These are phyloP conservation scores for Choanephora cucurbitarum DNA, from an alignment of 371 early-diverging fungal genomes.

Conservation along the genomic window DNA sequence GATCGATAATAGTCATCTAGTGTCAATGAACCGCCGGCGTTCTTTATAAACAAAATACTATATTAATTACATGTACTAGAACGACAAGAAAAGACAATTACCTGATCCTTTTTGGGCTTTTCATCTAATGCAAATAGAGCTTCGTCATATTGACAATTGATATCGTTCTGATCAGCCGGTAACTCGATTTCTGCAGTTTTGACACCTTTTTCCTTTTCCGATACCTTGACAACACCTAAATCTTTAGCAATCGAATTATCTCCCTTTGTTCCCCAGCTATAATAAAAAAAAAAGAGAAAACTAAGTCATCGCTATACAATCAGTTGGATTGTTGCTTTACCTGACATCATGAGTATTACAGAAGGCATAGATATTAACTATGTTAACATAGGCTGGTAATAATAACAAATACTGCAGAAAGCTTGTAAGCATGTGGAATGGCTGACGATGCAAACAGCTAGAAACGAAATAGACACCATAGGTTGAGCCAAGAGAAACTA, in stretches of 20 bases:
- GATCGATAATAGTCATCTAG: conserved; percentile 81
- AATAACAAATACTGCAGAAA: conserved; percentile 64
- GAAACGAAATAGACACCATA: conserved; percentile 68
- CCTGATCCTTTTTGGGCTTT: conserved; percentile 16
- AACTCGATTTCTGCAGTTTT: conserved; percentile 61
- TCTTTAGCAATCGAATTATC: conserved; percentile 63
- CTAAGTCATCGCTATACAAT: no score
- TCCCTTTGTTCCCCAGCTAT: conserved; percentile 94
- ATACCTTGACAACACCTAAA: conserved; percentile 64
- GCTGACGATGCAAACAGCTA: conserved; percentile 63
- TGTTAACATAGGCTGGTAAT: conserved; percentile 65
- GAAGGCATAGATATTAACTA: conserved; percentile 71
- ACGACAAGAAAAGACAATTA: background rate
- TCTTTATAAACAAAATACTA: conserved; percentile 38
- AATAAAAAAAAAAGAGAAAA: conserved; percentile 4
- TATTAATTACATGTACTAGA: conserved; percentile 1
- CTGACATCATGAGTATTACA: conserved; percentile 76
- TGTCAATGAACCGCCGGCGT: conserved; percentile 36
- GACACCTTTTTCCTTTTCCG: conserved; percentile 47
- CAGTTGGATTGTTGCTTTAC: conserved; percentile 23
- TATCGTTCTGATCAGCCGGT: conserved; percentile 70
- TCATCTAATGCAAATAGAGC: conserved; percentile 59
- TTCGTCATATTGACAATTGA: conserved; percentile 73
- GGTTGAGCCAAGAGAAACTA: conserved; percentile 60
- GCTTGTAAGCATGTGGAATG: conserved; percentile 70